Evolutionary conservation across 2,329 filamentous ascomycete genomes (phyloP), one percentile per base, ranked within the genome.

Genomic region (Thielaviopsis cerberus): DNA sequence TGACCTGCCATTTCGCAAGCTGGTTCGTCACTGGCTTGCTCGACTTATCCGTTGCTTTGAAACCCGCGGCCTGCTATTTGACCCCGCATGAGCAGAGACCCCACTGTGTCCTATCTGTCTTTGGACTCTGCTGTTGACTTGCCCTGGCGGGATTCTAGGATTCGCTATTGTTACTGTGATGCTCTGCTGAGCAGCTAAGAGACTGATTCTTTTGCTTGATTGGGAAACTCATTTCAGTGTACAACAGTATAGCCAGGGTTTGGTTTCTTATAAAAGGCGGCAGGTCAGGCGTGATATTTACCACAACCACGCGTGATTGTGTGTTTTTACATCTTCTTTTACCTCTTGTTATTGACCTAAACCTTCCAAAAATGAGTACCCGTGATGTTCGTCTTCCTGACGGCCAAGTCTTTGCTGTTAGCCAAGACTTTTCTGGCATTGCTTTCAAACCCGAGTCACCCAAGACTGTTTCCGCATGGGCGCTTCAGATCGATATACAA

Each of bases 351-450:
- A 13, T 26, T n/a, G n/a, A 10, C 7, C 22, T 24, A 22, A 30
- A n/a, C 7, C 15, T 52, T 41, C 27, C 20, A 15, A 13, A 27
- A 53, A 5, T n/a, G 22, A 62, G 68, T 53, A 68, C 70, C 45
- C 67, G 72, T 60, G 68, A 78, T 53, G 75, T 90, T 61, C 79
- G 85, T 69, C 75, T 97, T 64, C 91, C 91, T 53, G 94, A 96
- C 71, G 91, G 90, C 66, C 88, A 92, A 71, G 83, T 77, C 63
- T 79, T 92, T 66, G 85, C 83, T 2, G 85, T 94, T 30, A 82
- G 81, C 15, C 86, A 89, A 0, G 88, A 95, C 25, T 96, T 95
- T 68, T 88, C 86, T n/a, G 91, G 91, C 30, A 77, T 92, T 58
- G 87, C 84, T 65, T 96, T 96, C 81, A 92, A 90, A 69, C 80